Evolutionary conservation across 2,329 filamentous ascomycete species (phyloP).

Genomic region (Madurella mycetomatis): DNA sequence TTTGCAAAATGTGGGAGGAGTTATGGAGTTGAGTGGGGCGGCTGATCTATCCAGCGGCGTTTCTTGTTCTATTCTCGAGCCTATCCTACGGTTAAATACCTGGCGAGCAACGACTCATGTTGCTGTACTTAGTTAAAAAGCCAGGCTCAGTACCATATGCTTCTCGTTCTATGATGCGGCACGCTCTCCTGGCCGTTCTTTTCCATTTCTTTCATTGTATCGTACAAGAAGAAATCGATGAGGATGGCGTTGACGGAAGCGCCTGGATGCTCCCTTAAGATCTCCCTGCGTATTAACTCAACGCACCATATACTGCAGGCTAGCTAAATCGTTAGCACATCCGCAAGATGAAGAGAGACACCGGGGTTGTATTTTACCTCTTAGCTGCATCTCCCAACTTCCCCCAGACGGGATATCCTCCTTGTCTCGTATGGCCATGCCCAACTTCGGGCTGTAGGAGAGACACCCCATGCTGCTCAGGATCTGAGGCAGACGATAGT

Average conservation of each 20-base stretch:
- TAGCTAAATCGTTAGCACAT: constrained; percentile 29
- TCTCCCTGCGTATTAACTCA: constrained; percentile 80
- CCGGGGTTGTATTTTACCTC: constrained; percentile 53
- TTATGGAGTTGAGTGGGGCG: constrained; percentile 4
- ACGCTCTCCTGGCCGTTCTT: constrained; percentile 54
- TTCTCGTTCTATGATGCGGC: constrained; percentile 84
- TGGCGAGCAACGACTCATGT: background rate
- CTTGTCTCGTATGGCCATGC: constrained; percentile 61
- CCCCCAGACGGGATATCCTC: constrained; percentile 66
- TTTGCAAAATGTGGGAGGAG: background rate
- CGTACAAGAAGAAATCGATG: constrained; percentile 97
- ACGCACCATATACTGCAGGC: constrained; percentile 95
- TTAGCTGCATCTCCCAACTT: constrained; percentile 78
- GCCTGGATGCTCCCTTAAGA: constrained; percentile 66
- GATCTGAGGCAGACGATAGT: constrained; percentile 95
- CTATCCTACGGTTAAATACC: constrained; percentile 6
- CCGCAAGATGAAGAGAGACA: background rate
- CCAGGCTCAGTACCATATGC: constrained; percentile 77
- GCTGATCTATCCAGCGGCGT: background rate
- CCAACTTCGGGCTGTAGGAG: constrained; percentile 75
- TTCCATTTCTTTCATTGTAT: constrained; percentile 85
- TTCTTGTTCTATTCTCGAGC: background rate
- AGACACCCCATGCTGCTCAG: constrained; percentile 78
- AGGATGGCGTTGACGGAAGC: constrained; percentile 78
- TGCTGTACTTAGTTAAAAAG: background rate